These are phyloP conservation scores for Hypoxylon intermedium DNA, from an alignment of 495 filamentous ascomycete genomes.

Conservation along the genomic window DNA sequence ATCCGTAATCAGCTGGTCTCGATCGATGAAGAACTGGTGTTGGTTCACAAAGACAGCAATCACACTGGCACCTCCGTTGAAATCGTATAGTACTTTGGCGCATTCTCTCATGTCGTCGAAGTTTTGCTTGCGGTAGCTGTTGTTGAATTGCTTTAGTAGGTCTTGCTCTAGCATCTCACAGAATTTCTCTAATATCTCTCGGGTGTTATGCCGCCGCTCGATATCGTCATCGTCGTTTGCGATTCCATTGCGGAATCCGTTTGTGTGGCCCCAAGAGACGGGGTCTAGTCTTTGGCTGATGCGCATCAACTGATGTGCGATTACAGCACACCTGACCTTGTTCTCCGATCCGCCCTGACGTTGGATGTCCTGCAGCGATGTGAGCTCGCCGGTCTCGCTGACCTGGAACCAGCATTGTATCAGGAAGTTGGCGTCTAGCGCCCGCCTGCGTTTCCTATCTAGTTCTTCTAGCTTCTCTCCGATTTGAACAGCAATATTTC, in stretches of 20 bases:
- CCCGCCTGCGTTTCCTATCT: constrained; percentile 86
- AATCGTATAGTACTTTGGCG: constrained; percentile 91
- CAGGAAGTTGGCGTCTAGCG: constrained; percentile 90
- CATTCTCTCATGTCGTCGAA: constrained; percentile 97
- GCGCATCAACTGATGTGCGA: constrained; percentile 84
- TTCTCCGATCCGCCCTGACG: constrained; percentile 80
- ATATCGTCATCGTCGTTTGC: constrained; percentile 54
- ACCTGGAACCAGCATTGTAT: constrained; percentile 97
- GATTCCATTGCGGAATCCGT: constrained; percentile 62
- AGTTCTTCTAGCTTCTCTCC: constrained; percentile 92
- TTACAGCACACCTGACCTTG: constrained; percentile 86
- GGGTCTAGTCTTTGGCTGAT: constrained; percentile 87
- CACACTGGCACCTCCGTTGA: constrained; percentile 92
- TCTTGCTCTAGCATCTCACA: constrained; percentile 96
- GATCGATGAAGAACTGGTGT: constrained; percentile 97
- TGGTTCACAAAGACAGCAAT: constrained; percentile 97
- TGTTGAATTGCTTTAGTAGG: constrained; percentile 93
- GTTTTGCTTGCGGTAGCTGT: constrained; percentile 90
- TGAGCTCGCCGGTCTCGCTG: constrained; percentile 80
- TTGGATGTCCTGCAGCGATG: constrained; percentile 79
- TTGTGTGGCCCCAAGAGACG: constrained; percentile 69
- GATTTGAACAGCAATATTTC: constrained; percentile 90
- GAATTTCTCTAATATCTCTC: constrained; percentile 95
- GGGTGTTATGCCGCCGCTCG: constrained; percentile 66
- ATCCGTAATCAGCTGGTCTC: constrained; percentile 86